Evolutionary conservation across 495 filamentous ascomycete genomes (phyloP), one percentile per base, ranked within the genome.

Genomic region (Penicillium roqueforti): DNA sequence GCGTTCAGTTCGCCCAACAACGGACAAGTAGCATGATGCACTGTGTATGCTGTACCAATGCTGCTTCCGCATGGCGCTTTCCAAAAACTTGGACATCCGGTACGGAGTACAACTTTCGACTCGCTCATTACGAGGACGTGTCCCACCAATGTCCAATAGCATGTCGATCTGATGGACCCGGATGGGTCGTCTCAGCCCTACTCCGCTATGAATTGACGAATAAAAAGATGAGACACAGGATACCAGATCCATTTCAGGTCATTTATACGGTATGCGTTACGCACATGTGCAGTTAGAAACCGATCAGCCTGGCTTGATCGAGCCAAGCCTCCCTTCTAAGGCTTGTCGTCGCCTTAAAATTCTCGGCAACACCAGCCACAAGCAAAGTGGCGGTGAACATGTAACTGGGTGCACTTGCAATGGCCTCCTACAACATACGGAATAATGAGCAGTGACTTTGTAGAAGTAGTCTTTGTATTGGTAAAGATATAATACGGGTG

Each of bases 271-370:
- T 14, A 5, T 42, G 37, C 19, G 44, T 45, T 45, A 57, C 50
- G 53, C n/a, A n/a, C n/a, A n/a, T n/a, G n/a, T n/a, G n/a, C 49
- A 50, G 31, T 55, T 47, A 31, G 29, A 46, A 42, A 38, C 32
- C 51, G 40, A 38, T 32, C 26, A 29, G 31, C 16, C 55, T 51
- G 58, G 28, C 10, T 42, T 38, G 48, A 19, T 53, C 59, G 63
- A 63, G 67, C 67, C 60, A 69, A 69, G 67, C 62, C 60, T 68
- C 55, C 55, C 56, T 49, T 60, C 56, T 13, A 56, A 69, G 56
- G 67, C 65, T 68, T 69, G 67, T 62, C 54, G 23, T 28, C 52
- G 62, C 63, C 66, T 42, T 60, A 62, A 19, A 23, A 29, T 41
- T 29, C 57, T 60, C 54, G 53, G 53, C 56, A 44, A 51, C 32